Conservation (phyloP, 177 flowering plant species). For the Telopea speciosissima region DNA sequence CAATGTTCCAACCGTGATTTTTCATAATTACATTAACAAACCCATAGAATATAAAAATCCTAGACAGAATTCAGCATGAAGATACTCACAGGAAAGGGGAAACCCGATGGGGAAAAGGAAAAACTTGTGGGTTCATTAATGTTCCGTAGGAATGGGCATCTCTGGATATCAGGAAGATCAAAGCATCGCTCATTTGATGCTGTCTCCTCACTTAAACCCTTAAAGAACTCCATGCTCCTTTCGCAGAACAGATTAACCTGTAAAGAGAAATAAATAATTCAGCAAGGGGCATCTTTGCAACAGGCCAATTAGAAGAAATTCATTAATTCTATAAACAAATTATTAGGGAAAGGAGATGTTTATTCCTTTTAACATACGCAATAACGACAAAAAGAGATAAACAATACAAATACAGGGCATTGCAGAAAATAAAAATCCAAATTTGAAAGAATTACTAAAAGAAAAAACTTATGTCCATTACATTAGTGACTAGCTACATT, state of each 20-base stretch:
- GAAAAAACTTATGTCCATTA: not conserved
- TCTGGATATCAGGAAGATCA: slow-evolving; percentile 39
- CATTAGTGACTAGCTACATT: not conserved
- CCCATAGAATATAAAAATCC: not conserved
- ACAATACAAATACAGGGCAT: not conserved
- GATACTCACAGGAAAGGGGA: slow-evolving; percentile 56
- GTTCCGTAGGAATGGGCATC: slow-evolving; percentile 81
- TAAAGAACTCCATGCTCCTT: slow-evolving; percentile 20
- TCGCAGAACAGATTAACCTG: slow-evolving; percentile 7
- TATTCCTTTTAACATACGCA: not conserved
- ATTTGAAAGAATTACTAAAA: not conserved
- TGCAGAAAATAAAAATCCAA: not conserved
- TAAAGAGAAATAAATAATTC: not conserved
- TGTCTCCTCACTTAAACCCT: slow-evolving; percentile 17
- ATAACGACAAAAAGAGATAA: not conserved
- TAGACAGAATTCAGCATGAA: not conserved
- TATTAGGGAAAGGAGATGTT: not conserved
- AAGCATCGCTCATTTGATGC: slow-evolving; percentile 26
- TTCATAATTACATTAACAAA: too few species aligned
- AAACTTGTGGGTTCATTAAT: slow-evolving; percentile 79
- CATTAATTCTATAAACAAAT: too few species aligned
- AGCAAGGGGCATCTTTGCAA: not conserved
- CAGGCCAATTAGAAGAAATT: not conserved
- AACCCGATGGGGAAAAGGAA: slow-evolving; percentile 45
- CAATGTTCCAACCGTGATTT: not conserved